Percentiles rank a stretch among this genome's conserved stretches.
These are phyloP conservation scores for Spinellus fusiger DNA, from an alignment of 192 early-diverging fungal genomes.

Conservation along the genomic window DNA sequence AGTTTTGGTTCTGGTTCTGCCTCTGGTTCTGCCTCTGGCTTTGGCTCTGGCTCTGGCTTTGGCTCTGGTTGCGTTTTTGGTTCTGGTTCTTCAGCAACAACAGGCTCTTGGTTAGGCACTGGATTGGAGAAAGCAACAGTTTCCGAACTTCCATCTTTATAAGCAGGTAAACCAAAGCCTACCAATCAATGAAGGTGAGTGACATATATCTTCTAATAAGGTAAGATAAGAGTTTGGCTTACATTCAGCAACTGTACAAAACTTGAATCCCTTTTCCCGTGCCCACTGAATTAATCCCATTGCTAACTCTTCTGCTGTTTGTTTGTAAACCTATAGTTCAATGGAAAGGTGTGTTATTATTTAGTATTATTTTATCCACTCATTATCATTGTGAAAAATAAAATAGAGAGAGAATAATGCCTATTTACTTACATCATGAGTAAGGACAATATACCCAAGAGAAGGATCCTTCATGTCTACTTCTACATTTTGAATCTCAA, in stretches of 20 bases:
- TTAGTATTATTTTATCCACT: neutral
- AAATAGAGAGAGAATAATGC: neutral
- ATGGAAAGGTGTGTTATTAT: neutral
- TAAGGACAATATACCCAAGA: slow-evolving; percentile 29
- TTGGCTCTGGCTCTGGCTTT: neutral
- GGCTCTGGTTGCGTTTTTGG: neutral
- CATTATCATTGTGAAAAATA: neutral
- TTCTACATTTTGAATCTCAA: slow-evolving; percentile 15
- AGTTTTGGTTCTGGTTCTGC: neutral
- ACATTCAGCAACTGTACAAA: slow-evolving; percentile 20
- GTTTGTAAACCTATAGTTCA: slow-evolving; percentile 9
- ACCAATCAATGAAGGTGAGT: neutral
- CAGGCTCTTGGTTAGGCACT: neutral
- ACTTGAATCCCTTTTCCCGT: slow-evolving; percentile 5
- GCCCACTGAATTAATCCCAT: neutral
- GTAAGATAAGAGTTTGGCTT: neutral
- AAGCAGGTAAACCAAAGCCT: too few species aligned
- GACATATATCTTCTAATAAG: neutral
- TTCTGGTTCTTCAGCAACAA: neutral
- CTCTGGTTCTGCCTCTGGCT: neutral
- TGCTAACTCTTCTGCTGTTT: slow-evolving; percentile 6
- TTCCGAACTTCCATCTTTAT: too few species aligned
- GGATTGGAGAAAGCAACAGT: neutral
- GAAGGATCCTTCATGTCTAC: neutral
- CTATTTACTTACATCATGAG: slow-evolving; percentile 32